Evolutionary conservation across 2,329 filamentous ascomycete species (phyloP).

Genomic region (Botrytis fabae): DNA sequence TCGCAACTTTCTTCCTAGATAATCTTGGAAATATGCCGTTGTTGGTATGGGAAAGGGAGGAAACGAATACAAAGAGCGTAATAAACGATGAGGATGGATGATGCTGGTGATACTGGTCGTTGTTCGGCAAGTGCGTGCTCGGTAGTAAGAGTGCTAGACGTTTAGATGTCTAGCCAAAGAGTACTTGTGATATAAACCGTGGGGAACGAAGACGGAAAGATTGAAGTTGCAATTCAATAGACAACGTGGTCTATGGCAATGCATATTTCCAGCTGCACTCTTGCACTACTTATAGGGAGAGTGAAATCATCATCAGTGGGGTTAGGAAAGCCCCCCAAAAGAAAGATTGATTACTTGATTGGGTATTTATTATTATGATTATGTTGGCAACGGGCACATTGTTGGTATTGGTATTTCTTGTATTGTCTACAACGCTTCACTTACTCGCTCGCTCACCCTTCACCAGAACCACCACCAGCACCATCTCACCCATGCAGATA

Average conservation of each 20-base stretch:
- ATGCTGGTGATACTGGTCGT: not conserved
- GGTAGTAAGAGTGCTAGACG: constrained; percentile 3
- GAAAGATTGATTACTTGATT: constrained; percentile 4
- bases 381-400: not conserved
- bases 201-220: not conserved
- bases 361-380: not conserved
- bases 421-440: constrained; percentile 16
- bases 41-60: no score
- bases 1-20: no score
- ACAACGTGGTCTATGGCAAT: not conserved
- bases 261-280: not conserved
- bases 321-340: not conserved
- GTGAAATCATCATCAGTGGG: constrained; percentile 10
- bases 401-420: constrained; percentile 5
- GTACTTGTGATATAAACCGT: not conserved
- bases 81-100: not conserved
- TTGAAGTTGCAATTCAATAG: constrained; percentile 13
- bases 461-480: not conserved
- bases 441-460: not conserved
- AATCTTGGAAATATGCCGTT: no score
- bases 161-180: not conserved
- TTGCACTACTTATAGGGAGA: constrained; percentile 6
- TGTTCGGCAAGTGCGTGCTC: not conserved
- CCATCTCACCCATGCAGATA: not conserved
- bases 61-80: not conserved